These are phyloP conservation scores for Penicillium sp. DNA, from an alignment of 2,329 filamentous ascomycete genomes.

Conservation along the genomic window DNA sequence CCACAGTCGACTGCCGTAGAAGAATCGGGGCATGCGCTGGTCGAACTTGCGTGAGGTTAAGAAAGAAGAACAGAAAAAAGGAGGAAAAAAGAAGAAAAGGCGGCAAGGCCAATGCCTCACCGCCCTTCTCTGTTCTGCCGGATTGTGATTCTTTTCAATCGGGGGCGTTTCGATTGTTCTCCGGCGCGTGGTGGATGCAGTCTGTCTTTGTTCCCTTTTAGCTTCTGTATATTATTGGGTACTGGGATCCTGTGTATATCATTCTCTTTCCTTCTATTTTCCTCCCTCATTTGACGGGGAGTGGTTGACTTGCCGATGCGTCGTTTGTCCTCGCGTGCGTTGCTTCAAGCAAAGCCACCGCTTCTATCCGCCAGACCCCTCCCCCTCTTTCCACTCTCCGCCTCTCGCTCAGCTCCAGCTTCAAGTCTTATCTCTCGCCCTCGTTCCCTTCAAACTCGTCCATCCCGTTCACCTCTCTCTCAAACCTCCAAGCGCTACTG, in stretches of 20 bases:
- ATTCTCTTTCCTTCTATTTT: constrained; percentile 11
- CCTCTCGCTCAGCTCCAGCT: constrained; percentile 30
- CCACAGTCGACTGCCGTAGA: constrained; percentile 35
- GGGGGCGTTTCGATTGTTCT: constrained; percentile 18
- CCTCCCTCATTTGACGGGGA: constrained; percentile 17
- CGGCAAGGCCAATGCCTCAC: constrained; percentile 10
- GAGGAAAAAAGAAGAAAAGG: constrained; percentile 20
- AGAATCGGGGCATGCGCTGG: constrained; percentile 34
- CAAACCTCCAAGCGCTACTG: constrained; percentile 61
- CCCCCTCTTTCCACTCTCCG: constrained; percentile 30
- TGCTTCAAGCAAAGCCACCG: constrained; percentile 43
- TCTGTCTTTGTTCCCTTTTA: constrained; percentile 19
- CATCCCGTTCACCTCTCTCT: constrained; percentile 32
- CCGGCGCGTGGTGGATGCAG: constrained; percentile 2
- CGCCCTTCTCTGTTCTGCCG: constrained; percentile 24
- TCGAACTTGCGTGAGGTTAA: constrained; percentile 37
- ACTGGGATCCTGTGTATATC: constrained; percentile 15
- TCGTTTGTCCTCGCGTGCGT: constrained; percentile 41
- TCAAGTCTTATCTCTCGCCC: constrained; percentile 26
- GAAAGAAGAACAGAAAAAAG: constrained; percentile 9
- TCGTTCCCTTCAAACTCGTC: constrained; percentile 32
- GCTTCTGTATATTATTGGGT: constrained; percentile 23
- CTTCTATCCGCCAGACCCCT: constrained; percentile 37
- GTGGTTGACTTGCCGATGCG: constrained; percentile 33
- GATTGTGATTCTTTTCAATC: constrained; percentile 20